Percentiles rank a stretch among this genome's conserved stretches.
These are phyloP conservation scores for Phalaenopsis equestris DNA, from an alignment of 106 monocot species.

Conservation along the genomic window DNA sequence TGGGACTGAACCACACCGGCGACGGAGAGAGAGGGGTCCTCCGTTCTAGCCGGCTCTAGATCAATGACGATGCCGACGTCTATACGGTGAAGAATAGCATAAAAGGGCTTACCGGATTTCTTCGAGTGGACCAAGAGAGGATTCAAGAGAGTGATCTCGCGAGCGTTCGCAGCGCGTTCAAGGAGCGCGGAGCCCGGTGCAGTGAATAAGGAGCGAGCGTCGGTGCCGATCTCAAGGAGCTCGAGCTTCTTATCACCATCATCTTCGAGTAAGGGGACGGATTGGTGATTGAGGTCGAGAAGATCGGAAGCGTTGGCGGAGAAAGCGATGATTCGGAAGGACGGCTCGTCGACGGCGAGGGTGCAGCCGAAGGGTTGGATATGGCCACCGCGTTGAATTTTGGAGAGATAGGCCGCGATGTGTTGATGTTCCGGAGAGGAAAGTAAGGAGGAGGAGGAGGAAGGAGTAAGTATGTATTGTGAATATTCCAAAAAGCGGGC, in stretches of 20 bases:
- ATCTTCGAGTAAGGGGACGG: constrained; percentile 43
- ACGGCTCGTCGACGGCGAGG: constrained; percentile 56
- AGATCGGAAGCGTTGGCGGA: constrained; percentile 70
- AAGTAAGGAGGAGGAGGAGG: constrained; percentile 9
- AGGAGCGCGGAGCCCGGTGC: constrained; percentile 44
- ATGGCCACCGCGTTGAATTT: constrained; percentile 86
- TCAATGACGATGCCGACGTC: constrained; percentile 92
- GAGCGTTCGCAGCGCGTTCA: constrained; percentile 57
- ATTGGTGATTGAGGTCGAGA: constrained; percentile 59
- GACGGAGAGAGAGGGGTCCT: constrained; percentile 77
- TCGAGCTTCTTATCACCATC: not conserved
- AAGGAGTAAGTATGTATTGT: constrained; percentile 22
- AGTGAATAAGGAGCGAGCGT: constrained; percentile 71
- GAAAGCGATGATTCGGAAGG: constrained; percentile 69
- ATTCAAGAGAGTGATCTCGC: constrained; percentile 83
- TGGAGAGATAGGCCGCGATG: constrained; percentile 85
- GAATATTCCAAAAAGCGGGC: constrained; percentile 67
- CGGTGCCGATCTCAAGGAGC: constrained; percentile 45
- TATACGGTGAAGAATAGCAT: constrained; percentile 88
- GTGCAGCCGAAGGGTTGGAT: constrained; percentile 92
- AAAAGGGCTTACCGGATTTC: constrained; percentile 66
- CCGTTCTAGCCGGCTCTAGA: constrained; percentile 71
- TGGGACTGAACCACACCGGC: constrained; percentile 95
- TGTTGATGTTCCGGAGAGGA: constrained; percentile 33
- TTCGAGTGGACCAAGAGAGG: constrained; percentile 75